A percentile compares a stretch with the other conserved stretches of the same genome.
Evolutionary conservation across 805 yeast species (phyloP).

Genomic region (Ogataea nakhonphanomensis): DNA sequence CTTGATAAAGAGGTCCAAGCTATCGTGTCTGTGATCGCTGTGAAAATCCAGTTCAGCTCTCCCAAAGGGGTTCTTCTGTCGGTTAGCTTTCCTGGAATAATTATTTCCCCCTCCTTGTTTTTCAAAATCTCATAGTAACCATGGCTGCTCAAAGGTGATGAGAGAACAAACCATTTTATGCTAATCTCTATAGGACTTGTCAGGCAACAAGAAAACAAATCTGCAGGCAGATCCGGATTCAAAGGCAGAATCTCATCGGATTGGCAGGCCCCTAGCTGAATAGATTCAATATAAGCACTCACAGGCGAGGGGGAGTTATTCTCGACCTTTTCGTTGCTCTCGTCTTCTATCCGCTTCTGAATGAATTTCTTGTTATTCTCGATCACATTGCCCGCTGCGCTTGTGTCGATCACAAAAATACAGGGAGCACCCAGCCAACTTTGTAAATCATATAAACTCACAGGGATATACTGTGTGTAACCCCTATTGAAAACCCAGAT

Average conservation of each 20-base stretch:
- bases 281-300: conserved; percentile 74
- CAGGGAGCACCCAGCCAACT: conserved; percentile 99
- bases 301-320: conserved; percentile 56
- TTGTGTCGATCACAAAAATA: conserved; percentile 90
- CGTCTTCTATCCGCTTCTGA: conserved; percentile 85
- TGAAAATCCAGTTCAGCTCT: conserved; percentile 94
- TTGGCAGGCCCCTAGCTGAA: conserved; percentile 89
- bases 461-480: conserved; percentile 96
- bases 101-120: conserved; percentile 52
- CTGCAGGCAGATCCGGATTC: conserved; percentile 95
- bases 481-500: conserved; percentile 98
- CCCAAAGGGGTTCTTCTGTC: conserved; percentile 95
- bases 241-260: conserved; percentile 84
- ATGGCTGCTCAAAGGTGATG: conserved; percentile 57
- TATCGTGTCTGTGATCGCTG: conserved; percentile 95
- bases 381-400: conserved; percentile 90
- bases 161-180: conserved; percentile 86
- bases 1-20: conserved; percentile 94
- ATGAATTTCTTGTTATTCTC: conserved; percentile 86
- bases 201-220: conserved; percentile 89
- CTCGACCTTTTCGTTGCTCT: conserved; percentile 58
- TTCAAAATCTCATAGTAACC: conserved; percentile 48
- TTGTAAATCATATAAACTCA: conserved; percentile 89
- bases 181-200: conserved; percentile 96
- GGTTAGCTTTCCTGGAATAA: conserved; percentile 85